phyloP scores from a whole-genome alignment of 2,329 filamentous ascomycete species.

The Ophiostoma australiae region DNA sequence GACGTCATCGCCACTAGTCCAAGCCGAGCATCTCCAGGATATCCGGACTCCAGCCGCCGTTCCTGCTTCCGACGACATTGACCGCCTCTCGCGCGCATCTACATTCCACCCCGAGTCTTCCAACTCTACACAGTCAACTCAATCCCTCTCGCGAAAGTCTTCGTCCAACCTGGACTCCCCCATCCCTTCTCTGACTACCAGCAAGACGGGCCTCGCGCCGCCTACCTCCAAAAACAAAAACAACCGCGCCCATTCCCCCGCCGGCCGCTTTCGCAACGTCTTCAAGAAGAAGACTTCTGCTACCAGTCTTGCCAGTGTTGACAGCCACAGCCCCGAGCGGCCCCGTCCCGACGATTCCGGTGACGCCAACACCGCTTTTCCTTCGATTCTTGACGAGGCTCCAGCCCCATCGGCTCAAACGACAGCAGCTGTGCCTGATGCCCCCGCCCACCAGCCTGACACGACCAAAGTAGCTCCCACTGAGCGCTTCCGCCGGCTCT shows the following conservation, averaged over 20 bases:
- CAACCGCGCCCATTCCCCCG: conserved; percentile 63
- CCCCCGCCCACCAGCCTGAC: conserved; percentile 13
- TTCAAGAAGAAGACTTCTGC: conserved; percentile 55
- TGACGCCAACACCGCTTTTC: neutral
- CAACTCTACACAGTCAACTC: neutral
- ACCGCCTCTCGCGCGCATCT: conserved; percentile 36
- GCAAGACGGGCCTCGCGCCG: conserved; percentile 40
- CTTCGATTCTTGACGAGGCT: neutral
- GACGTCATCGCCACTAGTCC: conserved; percentile 62
- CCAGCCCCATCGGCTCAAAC: neutral
- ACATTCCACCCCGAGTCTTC: conserved; percentile 34
- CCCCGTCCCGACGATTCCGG: conserved; percentile 2
- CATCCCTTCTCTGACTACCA: conserved; percentile 32
- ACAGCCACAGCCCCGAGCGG: conserved; percentile 40
- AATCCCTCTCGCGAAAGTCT: neutral
- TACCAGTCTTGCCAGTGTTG: conserved; percentile 34
- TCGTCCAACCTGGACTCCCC: conserved; percentile 37
- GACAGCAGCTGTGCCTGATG: neutral
- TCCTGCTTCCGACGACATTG: conserved; percentile 28
- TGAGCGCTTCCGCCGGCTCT: conserved; percentile 29
- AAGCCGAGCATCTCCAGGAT: conserved; percentile 49
- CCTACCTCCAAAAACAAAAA: conserved; percentile 41
- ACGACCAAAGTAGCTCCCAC: conserved; percentile 26
- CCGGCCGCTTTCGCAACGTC: conserved; percentile 65
- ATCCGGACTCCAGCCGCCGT: conserved; percentile 31